Evolutionary conservation across 2,329 filamentous ascomycete species (phyloP), one percentile per base, ranked within the genome.

Genomic region (Albophoma yamanashiensis): DNA sequence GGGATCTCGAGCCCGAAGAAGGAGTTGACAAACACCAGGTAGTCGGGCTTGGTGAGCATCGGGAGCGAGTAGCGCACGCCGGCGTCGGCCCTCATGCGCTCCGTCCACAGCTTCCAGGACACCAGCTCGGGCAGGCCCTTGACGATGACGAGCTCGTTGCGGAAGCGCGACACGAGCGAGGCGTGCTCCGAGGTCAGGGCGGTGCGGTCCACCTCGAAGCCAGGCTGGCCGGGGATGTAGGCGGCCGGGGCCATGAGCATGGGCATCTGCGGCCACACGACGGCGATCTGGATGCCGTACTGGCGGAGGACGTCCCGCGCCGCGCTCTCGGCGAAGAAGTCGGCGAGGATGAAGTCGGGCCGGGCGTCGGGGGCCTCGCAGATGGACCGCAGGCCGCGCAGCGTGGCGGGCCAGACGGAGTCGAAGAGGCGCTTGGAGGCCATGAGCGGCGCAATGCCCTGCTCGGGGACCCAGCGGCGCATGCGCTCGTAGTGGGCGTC

Each of bases 1-100:
- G 76, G 72, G 1, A 70, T 67, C 57, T 79, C 77, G 9, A 79
- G 66, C 0, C 76, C 76, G 60, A 72, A 76, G 62, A 78, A 78
- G 0, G 75, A 76, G 58, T 79, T 78, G 31, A 78, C 71, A 6
- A 78, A 66, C 2, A 75, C 63, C 4, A 79, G 70, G 55, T 77
- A 72, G 59, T 76, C 68, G 0, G 77, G 76, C 56, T 77, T 77
- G 3, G 66, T 60, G 0, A 65, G 59, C 0, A 64, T 59, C 0
- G 69, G 70, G 6, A 72, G 65, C 2, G 64, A 59, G 25, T 73
- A 69, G 8, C 64, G 58, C 7, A 78, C 72, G 3, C 72, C 75
- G 1, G 66, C 66, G 11, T 59, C 59, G n/a, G 62, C 62, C 8
- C 75, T 70, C 73, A 77, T 74, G 5, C 61, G 61, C 14, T 63